phyloP scores from a whole-genome alignment of 2,329 filamentous ascomycete species.

The Verruconis gallopava region DNA sequence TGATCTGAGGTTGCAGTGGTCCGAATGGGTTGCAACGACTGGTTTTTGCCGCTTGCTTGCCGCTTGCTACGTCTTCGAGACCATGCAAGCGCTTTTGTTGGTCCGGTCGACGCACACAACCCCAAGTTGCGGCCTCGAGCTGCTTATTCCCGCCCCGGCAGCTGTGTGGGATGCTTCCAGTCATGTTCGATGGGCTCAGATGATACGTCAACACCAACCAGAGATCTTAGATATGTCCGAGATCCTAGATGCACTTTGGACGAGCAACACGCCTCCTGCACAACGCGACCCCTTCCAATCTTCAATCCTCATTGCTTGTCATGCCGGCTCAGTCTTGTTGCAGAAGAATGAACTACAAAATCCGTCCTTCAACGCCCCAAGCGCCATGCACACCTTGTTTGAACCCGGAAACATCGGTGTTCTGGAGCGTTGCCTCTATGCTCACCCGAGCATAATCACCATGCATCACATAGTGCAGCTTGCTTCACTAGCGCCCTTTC shows the following conservation, averaged over 20 bases:
- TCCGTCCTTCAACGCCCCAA: conserved; percentile 13
- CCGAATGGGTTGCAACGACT: conserved; percentile 21
- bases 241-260: conserved; percentile 2
- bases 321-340: conserved; percentile 12
- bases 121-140: conserved; percentile 16
- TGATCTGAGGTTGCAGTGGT: conserved; percentile 19
- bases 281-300: conserved; percentile 23
- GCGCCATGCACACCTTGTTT: conserved; percentile 13
- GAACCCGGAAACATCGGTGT: conserved; percentile 16
- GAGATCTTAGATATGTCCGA: not conserved
- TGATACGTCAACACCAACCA: not conserved
- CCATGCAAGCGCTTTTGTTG: conserved; percentile 23
- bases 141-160: conserved; percentile 25
- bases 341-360: conserved; percentile 10
- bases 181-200: conserved; percentile 1
- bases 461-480: conserved; percentile 24
- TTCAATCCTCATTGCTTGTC: conserved; percentile 22
- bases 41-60: conserved; percentile 25
- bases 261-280: conserved; percentile 5
- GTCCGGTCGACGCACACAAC: conserved; percentile 14
- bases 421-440: conserved; percentile 15
- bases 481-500: conserved; percentile 25
- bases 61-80: conserved; percentile 30
- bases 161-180: conserved; percentile 26
- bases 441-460: conserved; percentile 16